A percentile compares a stretch with the other conserved stretches of the same genome.
phyloP scores from a whole-genome alignment of 139 green algal genomes.

The Dunaliella primolecta region DNA sequence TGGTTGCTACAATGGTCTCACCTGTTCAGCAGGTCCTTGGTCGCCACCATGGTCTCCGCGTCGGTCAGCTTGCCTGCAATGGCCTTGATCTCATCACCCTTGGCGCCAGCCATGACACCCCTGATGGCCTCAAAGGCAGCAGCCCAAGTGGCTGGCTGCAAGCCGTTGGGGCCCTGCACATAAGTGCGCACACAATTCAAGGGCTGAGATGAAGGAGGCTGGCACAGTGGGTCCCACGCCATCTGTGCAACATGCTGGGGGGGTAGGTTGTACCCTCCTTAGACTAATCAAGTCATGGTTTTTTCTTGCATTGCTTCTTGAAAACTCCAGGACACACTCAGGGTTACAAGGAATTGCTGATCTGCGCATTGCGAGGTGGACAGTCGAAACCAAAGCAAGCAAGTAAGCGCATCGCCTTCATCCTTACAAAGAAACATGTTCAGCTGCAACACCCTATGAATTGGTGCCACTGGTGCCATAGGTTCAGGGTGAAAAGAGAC shows the following conservation, averaged over 20 bases:
- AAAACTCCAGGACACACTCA: no score
- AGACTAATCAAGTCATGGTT: no score
- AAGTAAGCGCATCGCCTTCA: no score
- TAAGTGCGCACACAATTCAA: background rate
- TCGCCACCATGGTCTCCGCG: conserved; percentile 86
- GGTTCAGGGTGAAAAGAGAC: no score
- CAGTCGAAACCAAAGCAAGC: no score
- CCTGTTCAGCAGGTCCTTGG: conserved; percentile 62
- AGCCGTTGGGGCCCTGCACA: conserved; percentile 45
- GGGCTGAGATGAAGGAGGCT: background rate
- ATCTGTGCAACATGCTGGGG: background rate
- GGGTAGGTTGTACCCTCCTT: background rate
- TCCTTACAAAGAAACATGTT: no score
- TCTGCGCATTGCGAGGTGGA: no score
- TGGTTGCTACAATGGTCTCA: conserved; percentile 85
- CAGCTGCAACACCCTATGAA: no score
- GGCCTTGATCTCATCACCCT: conserved; percentile 73
- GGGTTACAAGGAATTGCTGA: no score
- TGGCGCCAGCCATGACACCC: conserved; percentile 39
- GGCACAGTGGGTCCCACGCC: background rate
- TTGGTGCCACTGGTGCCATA: no score
- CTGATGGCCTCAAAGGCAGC: conserved; percentile 67
- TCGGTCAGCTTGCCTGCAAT: conserved; percentile 91
- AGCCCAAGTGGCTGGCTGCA: conserved; percentile 69
- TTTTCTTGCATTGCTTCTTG: no score